Conservation (phyloP, 768 basidiomycete species). For the Pholiota molesta region DNA sequence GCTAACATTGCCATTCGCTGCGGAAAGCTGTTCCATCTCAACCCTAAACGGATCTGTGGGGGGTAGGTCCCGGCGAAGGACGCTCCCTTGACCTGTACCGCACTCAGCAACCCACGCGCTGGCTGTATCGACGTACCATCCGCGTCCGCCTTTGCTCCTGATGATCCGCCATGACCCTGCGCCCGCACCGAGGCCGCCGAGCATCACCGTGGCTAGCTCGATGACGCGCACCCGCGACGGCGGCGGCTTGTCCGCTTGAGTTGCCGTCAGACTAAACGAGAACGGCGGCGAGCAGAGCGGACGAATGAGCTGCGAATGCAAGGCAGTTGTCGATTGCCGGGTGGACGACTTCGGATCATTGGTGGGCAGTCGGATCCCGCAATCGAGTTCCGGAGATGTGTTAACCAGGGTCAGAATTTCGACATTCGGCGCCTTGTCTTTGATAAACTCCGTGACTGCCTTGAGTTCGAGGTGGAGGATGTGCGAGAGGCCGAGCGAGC, state of each 20-base stretch:
- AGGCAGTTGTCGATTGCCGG: conserved; percentile 71
- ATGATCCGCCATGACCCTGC: conserved; percentile 88
- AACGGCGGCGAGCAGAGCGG: conserved; percentile 83
- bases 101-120: conserved; percentile 73
- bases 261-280: conserved; percentile 53
- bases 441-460: conserved; percentile 69
- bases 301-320: conserved; percentile 79
- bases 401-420: conserved; percentile 85
- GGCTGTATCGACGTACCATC: conserved; percentile 93
- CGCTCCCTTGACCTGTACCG: conserved; percentile 40
- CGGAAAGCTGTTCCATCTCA: conserved; percentile 73
- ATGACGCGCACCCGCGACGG: conserved; percentile 84
- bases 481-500: conserved; percentile 89
- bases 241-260: conserved; percentile 40
- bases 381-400: conserved; percentile 77
- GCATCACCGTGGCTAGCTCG: conserved; percentile 75
- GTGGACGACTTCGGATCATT: conserved; percentile 43
- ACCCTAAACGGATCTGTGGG: conserved; percentile 66
- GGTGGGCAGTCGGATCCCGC: conserved; percentile 44
- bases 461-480: conserved; percentile 72
- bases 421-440: conserved; percentile 67
- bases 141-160: conserved; percentile 90
- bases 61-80: conserved; percentile 60
- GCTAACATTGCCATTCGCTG: conserved; percentile 87
- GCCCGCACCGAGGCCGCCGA: conserved; percentile 75